Evolutionary conservation across 257 asterid genomes (phyloP).

Genomic region (Solanum corneliomulleri): DNA sequence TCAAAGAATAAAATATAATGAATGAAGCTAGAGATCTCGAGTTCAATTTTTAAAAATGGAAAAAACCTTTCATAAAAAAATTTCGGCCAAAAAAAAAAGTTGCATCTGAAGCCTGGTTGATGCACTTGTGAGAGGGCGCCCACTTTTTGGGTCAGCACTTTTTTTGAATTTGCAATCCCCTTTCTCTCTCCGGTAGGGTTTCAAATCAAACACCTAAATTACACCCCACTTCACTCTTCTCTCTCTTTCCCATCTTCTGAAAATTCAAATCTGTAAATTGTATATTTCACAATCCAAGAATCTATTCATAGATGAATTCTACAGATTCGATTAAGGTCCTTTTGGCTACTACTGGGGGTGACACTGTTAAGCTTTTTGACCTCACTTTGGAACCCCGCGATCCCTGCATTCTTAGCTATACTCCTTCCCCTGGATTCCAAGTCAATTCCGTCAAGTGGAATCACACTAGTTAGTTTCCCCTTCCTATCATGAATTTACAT

Average conservation of each 20-base stretch:
- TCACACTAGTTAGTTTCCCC: slow-evolving; percentile 63
- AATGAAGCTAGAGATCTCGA: no score
- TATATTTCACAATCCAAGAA: background rate
- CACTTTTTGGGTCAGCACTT: background rate
- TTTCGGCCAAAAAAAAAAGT: no score
- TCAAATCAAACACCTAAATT: background rate
- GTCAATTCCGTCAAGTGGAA: slow-evolving; percentile 91
- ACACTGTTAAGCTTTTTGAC: slow-evolving; percentile 89
- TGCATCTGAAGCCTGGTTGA: background rate
- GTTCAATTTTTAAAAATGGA: no score
- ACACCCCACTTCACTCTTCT: background rate
- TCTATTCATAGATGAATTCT: slow-evolving; percentile 30
- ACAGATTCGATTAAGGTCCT: slow-evolving; percentile 48
- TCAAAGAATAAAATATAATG: no score
- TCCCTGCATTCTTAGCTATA: slow-evolving; percentile 70
- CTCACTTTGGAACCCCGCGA: slow-evolving; percentile 68
- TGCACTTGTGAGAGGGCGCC: background rate
- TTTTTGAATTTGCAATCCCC: slow-evolving; percentile 6
- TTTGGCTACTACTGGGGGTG: slow-evolving; percentile 82
- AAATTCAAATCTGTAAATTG: background rate
- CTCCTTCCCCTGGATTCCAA: slow-evolving; percentile 67
- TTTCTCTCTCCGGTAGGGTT: background rate
- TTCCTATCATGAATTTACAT: background rate
- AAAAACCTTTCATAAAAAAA: no score
- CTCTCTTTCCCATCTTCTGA: background rate